Evolutionary conservation across 345 rosid species (phyloP).

Genomic region (Dipteronia dyeriana): DNA sequence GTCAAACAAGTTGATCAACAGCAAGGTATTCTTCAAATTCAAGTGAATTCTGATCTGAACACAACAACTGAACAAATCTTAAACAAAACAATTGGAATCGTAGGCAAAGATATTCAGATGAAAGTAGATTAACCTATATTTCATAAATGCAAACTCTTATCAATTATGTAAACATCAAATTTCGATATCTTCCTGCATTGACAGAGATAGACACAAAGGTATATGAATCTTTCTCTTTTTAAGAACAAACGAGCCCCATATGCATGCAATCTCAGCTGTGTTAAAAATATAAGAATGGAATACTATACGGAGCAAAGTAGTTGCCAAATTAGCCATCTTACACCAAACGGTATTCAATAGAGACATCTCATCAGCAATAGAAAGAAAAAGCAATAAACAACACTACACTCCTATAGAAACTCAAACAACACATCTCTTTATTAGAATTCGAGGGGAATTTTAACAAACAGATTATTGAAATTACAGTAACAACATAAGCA

Average conservation of each 20-base stretch:
- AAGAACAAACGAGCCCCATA: too few relatives aligned
- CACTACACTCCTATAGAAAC: constrained; percentile 7
- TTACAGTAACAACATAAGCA: not conserved
- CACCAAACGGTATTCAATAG: not conserved
- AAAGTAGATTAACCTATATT: not conserved
- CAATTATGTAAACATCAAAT: not conserved
- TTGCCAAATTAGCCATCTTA: not conserved
- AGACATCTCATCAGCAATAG: not conserved
- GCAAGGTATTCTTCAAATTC: not conserved
- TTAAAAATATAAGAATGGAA: not conserved
- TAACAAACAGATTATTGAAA: not conserved
- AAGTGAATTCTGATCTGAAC: not conserved
- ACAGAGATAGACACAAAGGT: not conserved
- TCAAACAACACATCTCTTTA: constrained; percentile 5
- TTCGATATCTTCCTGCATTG: not conserved
- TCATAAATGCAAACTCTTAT: not conserved
- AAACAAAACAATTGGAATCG: not conserved
- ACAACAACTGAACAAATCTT: not conserved
- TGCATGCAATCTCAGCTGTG: too few relatives aligned
- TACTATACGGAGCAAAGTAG: not conserved
- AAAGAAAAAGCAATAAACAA: not conserved
- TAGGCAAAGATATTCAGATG: not conserved
- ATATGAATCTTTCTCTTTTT: not conserved
- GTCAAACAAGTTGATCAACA: not conserved
- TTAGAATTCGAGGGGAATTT: constrained; percentile 4